A percentile compares a stretch with the other conserved stretches of the same genome.
These are phyloP conservation scores for Pulveroboletus sp. DNA, from an alignment of 768 basidiomycete genomes.

Conservation along the genomic window DNA sequence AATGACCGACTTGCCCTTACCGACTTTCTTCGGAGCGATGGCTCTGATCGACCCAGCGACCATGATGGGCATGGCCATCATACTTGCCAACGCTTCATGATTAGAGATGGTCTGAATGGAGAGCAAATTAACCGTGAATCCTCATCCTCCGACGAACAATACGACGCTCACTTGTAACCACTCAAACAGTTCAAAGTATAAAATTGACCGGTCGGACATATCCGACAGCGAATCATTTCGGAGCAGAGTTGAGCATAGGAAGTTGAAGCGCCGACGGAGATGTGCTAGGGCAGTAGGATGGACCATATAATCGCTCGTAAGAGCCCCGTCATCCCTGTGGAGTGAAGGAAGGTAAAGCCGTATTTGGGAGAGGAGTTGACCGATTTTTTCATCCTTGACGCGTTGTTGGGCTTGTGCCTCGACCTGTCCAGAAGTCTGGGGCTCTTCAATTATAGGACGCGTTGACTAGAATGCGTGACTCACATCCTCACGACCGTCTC, in stretches of 20 bases:
- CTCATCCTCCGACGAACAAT: not conserved
- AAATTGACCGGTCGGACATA: constrained; percentile 81
- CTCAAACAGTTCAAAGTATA: constrained; percentile 87
- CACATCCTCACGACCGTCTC: constrained; percentile 80
- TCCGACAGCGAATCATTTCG: constrained; percentile 91
- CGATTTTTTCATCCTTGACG: constrained; percentile 70
- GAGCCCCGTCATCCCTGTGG: constrained; percentile 68
- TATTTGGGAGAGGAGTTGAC: constrained; percentile 61
- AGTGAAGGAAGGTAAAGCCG: constrained; percentile 83
- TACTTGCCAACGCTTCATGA: constrained; percentile 88
- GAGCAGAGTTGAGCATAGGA: constrained; percentile 78
- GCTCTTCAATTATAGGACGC: constrained; percentile 5
- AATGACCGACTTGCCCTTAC: constrained; percentile 45
- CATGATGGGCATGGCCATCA: constrained; percentile 98
- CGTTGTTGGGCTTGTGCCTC: constrained; percentile 74
- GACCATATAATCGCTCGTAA: constrained; percentile 86
- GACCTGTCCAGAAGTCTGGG: constrained; percentile 72
- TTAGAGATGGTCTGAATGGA: constrained; percentile 75
- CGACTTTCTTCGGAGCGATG: constrained; percentile 52
- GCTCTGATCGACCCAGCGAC: constrained; percentile 66
- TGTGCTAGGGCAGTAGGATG: constrained; percentile 91
- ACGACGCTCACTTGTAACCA: constrained; percentile 86
- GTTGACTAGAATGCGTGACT: constrained; percentile 28
- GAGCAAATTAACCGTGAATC: constrained; percentile 4
- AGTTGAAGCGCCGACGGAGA: constrained; percentile 86